phyloP scores from a whole-genome alignment of 495 filamentous ascomycete species.

The Neurospora pannonica region DNA sequence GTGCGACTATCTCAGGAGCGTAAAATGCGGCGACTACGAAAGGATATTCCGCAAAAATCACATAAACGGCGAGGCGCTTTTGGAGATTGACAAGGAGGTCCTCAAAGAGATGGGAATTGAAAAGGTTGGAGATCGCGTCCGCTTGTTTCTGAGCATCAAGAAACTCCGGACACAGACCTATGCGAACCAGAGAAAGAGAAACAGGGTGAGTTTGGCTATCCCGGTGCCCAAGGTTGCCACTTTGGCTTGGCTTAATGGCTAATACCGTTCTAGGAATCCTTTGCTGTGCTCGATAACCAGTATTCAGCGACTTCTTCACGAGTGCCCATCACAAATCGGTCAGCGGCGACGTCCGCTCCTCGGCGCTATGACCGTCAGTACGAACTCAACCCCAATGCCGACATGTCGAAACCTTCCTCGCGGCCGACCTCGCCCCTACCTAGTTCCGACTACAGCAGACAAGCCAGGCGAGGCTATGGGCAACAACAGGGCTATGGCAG shows the following conservation, averaged over 20 bases:
- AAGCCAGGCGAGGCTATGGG: conserved; percentile 26
- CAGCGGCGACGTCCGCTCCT: conserved; percentile 36
- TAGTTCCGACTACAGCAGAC: conserved; percentile 40
- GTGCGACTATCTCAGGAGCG: conserved; percentile 77
- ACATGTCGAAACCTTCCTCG: conserved; percentile 47
- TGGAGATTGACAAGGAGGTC: conserved; percentile 93
- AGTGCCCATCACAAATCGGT: conserved; percentile 37
- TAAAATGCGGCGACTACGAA: conserved; percentile 90
- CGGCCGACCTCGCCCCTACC: conserved; percentile 64
- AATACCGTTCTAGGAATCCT: conserved; percentile 49
- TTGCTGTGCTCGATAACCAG: conserved; percentile 52
- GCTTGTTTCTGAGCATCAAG: conserved; percentile 87
- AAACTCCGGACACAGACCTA: conserved; percentile 78
- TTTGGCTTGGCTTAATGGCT: conserved; percentile 5
- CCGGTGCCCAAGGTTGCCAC: conserved; percentile 15
- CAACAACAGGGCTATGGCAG: conserved; percentile 30
- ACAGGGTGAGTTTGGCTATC: conserved; percentile 57
- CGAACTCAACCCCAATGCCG: conserved; percentile 33
- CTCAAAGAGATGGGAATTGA: conserved; percentile 98
- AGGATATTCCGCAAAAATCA: conserved; percentile 85
- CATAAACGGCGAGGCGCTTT: conserved; percentile 90
- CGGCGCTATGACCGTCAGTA: conserved; percentile 60
- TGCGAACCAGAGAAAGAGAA: conserved; percentile 73
- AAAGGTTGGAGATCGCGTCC: conserved; percentile 94
- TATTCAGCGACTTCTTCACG: conserved; percentile 63